These are phyloP conservation scores for Metarhizium anisopliae DNA, from an alignment of 2,329 filamentous ascomycete genomes.

Conservation along the genomic window DNA sequence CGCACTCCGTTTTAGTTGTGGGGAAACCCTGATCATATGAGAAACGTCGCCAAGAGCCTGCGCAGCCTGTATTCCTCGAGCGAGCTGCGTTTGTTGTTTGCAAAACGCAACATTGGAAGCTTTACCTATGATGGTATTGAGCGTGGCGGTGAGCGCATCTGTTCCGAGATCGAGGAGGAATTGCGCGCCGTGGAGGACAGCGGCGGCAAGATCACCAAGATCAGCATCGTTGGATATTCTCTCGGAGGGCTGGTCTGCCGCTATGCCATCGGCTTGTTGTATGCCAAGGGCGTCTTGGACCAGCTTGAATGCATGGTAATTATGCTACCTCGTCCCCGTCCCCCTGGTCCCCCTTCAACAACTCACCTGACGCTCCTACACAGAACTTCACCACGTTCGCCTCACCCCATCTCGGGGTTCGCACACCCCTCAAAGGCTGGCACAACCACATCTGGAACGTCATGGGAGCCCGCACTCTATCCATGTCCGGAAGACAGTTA, in stretches of 20 bases:
- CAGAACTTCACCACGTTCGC: conserved; percentile 92
- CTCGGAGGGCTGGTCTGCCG: conserved; percentile 79
- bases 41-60: conserved; percentile 56
- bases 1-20: conserved; percentile 44
- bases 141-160: conserved; percentile 57
- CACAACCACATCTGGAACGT: conserved; percentile 68
- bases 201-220: conserved; percentile 66
- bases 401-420: conserved; percentile 71
- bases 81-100: conserved; percentile 59
- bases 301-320: conserved; percentile 65
- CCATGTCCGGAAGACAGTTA: conserved; percentile 75
- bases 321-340: conserved; percentile 7
- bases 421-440: conserved; percentile 58
- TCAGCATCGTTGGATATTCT: conserved; percentile 86
- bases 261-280: conserved; percentile 77
- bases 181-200: conserved; percentile 44
- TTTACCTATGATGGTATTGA: conserved; percentile 66
- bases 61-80: conserved; percentile 52
- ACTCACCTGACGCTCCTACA: not conserved
- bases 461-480: conserved; percentile 73
- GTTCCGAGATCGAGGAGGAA: conserved; percentile 57
- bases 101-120: conserved; percentile 64
- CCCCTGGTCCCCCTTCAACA: not conserved
- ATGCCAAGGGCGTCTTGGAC: conserved; percentile 73
- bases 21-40: conserved; percentile 70